Percentiles rank a stretch among this genome's conserved stretches.
These are phyloP conservation scores for Drechslerella coelobrocha DNA, from an alignment of 2,329 filamentous ascomycete genomes.

Conservation along the genomic window DNA sequence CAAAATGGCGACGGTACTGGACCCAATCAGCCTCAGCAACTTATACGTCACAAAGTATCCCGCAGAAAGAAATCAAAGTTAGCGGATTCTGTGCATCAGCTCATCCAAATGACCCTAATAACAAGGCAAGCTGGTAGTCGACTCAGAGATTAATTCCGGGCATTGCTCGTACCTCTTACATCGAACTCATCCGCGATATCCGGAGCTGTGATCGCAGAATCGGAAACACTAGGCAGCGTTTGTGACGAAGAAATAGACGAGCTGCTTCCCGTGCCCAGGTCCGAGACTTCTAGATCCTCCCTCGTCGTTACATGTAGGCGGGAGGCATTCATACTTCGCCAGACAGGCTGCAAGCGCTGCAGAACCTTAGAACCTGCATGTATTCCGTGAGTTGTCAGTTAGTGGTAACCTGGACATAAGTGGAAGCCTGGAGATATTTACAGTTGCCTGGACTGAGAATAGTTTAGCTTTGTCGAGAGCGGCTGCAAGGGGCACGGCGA, in stretches of 20 bases:
- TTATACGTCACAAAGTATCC: constrained; percentile 10
- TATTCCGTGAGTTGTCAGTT: constrained; percentile 20
- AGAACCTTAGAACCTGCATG: constrained; percentile 16
- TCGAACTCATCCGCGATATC: constrained; percentile 18
- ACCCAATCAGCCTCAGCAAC: constrained; percentile 7
- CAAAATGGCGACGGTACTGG: constrained; percentile 2
- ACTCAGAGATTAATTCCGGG: too few species aligned
- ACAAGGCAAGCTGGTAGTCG: not conserved
- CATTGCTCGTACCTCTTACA: constrained; percentile 32
- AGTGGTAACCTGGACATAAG: constrained; percentile 34
- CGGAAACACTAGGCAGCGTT: constrained; percentile 45
- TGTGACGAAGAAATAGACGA: constrained; percentile 28
- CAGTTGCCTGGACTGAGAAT: constrained; percentile 45
- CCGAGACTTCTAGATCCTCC: constrained; percentile 37
- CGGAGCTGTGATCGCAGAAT: constrained; percentile 21
- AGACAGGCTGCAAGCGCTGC: constrained; percentile 11
- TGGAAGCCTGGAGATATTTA: constrained; percentile 50
- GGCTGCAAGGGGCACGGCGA: constrained; percentile 31
- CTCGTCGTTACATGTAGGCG: constrained; percentile 36
- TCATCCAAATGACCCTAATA: not conserved
- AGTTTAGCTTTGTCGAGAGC: constrained; percentile 21
- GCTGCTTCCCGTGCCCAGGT: constrained; percentile 38
- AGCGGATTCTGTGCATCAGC: not conserved
- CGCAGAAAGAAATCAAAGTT: not conserved
- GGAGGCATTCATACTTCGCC: constrained; percentile 24